Percentiles rank a stretch among this genome's conserved stretches.
phyloP scores from a whole-genome alignment of 345 rosid genomes.

The Eucalyptus fibrosa region DNA sequence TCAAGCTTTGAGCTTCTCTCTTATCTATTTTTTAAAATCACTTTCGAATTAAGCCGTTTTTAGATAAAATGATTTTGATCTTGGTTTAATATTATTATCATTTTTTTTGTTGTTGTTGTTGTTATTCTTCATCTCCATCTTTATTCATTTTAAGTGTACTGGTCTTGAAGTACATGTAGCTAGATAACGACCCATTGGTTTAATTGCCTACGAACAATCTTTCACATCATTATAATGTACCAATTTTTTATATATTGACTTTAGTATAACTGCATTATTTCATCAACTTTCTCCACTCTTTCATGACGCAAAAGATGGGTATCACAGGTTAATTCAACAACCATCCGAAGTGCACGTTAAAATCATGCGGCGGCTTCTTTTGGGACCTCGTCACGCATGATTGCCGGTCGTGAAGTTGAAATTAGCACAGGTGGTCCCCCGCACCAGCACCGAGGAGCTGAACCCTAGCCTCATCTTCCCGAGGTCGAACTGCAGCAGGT shows the following conservation, averaged over 20 bases:
- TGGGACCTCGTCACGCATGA: neutral
- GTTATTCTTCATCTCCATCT: no score
- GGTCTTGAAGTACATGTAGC: no score
- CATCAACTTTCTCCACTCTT: neutral
- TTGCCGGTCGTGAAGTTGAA: neutral
- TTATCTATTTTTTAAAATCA: no score
- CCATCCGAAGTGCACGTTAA: neutral
- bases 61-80: no score
- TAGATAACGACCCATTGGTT: no score
- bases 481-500: conserved; percentile 15
- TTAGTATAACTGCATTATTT: neutral
- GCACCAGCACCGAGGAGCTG: neutral
- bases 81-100: no score
- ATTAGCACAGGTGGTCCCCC: neutral
- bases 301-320: neutral
- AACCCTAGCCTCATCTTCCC: conserved; percentile 15
- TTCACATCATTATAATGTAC: neutral
- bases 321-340: neutral
- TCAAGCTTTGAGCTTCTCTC: no score
- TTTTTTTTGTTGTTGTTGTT: no score
- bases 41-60: no score
- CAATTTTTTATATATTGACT: neutral
- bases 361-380: neutral
- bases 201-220: no score
- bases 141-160: no score